Conservation (phyloP, 2,329 filamentous ascomycete genomes). For the Colletotrichum navitas region DNA sequence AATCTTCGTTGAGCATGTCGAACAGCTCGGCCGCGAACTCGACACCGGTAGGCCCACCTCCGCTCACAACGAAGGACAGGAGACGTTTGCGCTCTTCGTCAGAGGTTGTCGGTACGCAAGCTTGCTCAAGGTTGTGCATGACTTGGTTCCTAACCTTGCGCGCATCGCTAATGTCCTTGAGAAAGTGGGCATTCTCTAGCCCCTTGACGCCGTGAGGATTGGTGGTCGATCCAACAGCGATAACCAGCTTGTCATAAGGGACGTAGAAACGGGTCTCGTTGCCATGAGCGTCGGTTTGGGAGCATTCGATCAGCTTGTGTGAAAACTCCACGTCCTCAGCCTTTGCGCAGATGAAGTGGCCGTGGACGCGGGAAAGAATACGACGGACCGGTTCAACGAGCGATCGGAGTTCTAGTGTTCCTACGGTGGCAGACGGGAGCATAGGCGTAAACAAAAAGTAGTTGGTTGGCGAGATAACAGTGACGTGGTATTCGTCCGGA, state of each 20-base stretch:
- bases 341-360: conserved; percentile 89
- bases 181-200: conserved; percentile 91
- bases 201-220: conserved; percentile 97
- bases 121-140: conserved; percentile 88
- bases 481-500: conserved; percentile 94
- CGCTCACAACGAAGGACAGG: conserved; percentile 95
- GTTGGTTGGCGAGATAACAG: conserved; percentile 92
- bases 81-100: conserved; percentile 90
- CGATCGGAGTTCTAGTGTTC: conserved; percentile 90
- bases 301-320: conserved; percentile 89
- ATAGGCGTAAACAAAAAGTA: conserved; percentile 99
- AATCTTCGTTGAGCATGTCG: conserved; percentile 95
- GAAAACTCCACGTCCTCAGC: conserved; percentile 94
- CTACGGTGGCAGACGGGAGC: conserved; percentile 96
- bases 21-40: conserved; percentile 98
- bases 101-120: conserved; percentile 90
- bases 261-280: conserved; percentile 89
- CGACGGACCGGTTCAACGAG: conserved; percentile 92
- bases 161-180: conserved; percentile 96
- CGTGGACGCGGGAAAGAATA: conserved; percentile 81
- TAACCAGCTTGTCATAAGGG: conserved; percentile 95
- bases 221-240: conserved; percentile 91
- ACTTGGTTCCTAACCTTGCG: conserved; percentile 89
- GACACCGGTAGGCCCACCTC: conserved; percentile 94
- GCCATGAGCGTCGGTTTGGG: conserved; percentile 77